Conservation (phyloP, 352 stramenopile genomes). For the Phytophthora pistaciae region DNA sequence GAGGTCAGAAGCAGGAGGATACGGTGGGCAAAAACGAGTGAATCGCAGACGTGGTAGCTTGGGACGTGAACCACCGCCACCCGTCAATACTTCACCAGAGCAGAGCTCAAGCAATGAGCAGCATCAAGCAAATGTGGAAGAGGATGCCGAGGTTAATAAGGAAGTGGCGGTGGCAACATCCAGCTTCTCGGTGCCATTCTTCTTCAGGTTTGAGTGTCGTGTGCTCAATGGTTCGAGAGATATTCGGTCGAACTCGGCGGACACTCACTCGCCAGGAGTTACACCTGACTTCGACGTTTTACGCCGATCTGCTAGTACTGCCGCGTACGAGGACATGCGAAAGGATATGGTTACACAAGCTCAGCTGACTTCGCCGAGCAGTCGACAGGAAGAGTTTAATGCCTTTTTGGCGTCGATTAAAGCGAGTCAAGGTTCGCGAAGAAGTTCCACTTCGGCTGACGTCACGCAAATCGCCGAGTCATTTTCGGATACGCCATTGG, state of each 20-base stretch:
- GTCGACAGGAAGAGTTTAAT: slow-evolving; percentile 45
- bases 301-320: slow-evolving; percentile 56
- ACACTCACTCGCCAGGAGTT: slow-evolving; percentile 16
- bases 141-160: slow-evolving; percentile 87
- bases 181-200: slow-evolving; percentile 86
- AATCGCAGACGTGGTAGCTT: slow-evolving; percentile 29
- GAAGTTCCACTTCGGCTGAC: slow-evolving; percentile 27
- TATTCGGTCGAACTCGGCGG: slow-evolving; percentile 29
- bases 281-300: slow-evolving; percentile 26
- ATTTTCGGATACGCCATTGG: slow-evolving; percentile 46
- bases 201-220: slow-evolving; percentile 87
- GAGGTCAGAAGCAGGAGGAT: slow-evolving; percentile 5
- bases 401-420: slow-evolving; percentile 53
- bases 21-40: slow-evolving; percentile 21
- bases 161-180: slow-evolving; percentile 85
- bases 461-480: slow-evolving; percentile 66
- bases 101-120: slow-evolving; percentile 40
- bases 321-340: slow-evolving; percentile 60
- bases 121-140: slow-evolving; percentile 54
- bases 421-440: slow-evolving; percentile 12
- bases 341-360: slow-evolving; percentile 33
- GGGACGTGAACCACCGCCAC: slow-evolving; percentile 31
- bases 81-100: slow-evolving; percentile 35
- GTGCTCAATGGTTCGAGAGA: slow-evolving; percentile 52
- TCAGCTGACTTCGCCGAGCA: slow-evolving; percentile 30